A percentile compares a stretch with the other conserved stretches of the same genome.
phyloP scores from a whole-genome alignment of 306 rosid species.

The Medicago arabica region DNA sequence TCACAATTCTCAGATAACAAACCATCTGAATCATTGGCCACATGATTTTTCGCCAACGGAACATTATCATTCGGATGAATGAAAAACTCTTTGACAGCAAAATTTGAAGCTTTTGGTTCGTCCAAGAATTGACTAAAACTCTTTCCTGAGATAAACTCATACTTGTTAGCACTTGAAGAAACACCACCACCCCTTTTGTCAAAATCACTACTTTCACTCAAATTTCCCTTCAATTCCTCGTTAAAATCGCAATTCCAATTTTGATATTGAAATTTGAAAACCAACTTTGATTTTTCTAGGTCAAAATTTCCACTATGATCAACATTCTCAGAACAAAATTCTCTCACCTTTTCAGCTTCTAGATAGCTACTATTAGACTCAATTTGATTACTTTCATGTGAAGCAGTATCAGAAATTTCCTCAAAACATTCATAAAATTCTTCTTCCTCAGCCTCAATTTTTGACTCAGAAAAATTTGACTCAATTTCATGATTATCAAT shows the following conservation, averaged over 20 bases:
- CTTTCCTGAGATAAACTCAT: conserved; percentile 52
- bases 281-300: conserved; percentile 48
- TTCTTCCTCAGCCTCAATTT: conserved; percentile 3
- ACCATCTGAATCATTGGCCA: conserved; percentile 2
- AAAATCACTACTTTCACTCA: conserved; percentile 37
- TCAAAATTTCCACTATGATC: conserved; percentile 16
- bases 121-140: conserved; percentile 59
- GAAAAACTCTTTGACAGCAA: conserved; percentile 50
- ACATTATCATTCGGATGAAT: conserved; percentile 34
- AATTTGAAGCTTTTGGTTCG: conserved; percentile 54
- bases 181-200: conserved; percentile 35
- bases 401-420: not conserved
- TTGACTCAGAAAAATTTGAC: conserved; percentile 12
- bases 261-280: conserved; percentile 78
- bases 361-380: conserved; percentile 1
- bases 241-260: conserved; percentile 39
- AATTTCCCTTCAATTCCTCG: conserved; percentile 53
- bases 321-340: conserved; percentile 25
- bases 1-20: conserved; percentile 30
- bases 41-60: conserved; percentile 4
- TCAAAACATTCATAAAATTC: conserved; percentile 26
- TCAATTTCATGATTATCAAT: conserved; percentile 35
- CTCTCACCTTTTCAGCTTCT: conserved; percentile 7
- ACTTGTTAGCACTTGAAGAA: conserved; percentile 46
- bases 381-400: conserved; percentile 29